These are phyloP conservation scores for Wickerhamiella slavikovae DNA, from an alignment of 805 yeast species.

Conservation along the genomic window DNA sequence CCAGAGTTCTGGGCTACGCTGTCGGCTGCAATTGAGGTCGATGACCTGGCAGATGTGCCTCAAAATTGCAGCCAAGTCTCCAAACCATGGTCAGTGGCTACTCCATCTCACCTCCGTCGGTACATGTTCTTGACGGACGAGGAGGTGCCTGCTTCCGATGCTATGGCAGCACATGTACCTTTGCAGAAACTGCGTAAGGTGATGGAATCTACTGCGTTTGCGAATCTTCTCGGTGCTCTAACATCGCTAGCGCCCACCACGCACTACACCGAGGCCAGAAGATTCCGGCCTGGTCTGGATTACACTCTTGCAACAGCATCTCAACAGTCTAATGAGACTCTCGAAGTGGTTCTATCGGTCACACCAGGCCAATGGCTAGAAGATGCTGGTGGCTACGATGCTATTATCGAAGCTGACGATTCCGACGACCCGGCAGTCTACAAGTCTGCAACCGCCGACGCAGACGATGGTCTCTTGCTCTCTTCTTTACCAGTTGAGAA, in stretches of 20 bases:
- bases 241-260: constrained; percentile 40
- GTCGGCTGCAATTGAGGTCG: constrained; percentile 28
- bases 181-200: constrained; percentile 37
- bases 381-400: constrained; percentile 83
- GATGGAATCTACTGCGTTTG: constrained; percentile 39
- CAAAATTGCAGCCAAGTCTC: constrained; percentile 4
- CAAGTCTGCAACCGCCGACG: constrained; percentile 32
- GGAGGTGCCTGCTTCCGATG: constrained; percentile 9
- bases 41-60: constrained; percentile 21
- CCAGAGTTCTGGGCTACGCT: constrained; percentile 29
- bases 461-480: constrained; percentile 56
- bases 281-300: constrained; percentile 91
- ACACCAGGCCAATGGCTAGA: constrained; percentile 78
- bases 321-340: constrained; percentile 21
- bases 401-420: constrained; percentile 44
- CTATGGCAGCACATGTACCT: constrained; percentile 11
- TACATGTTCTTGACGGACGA: constrained; percentile 51
- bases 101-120: constrained; percentile 87
- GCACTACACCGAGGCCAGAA: constrained; percentile 51
- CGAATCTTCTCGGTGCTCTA: constrained; percentile 43
- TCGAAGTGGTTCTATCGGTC: constrained; percentile 65
- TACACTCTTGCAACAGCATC: constrained; percentile 71
- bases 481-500: constrained; percentile 77
- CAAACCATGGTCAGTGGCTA: constrained; percentile 72
- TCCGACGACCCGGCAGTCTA: constrained; percentile 76